Percentiles rank a stretch among this genome's conserved stretches.
These are phyloP conservation scores for Dicorynia guianensis DNA, from an alignment of 306 rosid genomes.

Conservation along the genomic window DNA sequence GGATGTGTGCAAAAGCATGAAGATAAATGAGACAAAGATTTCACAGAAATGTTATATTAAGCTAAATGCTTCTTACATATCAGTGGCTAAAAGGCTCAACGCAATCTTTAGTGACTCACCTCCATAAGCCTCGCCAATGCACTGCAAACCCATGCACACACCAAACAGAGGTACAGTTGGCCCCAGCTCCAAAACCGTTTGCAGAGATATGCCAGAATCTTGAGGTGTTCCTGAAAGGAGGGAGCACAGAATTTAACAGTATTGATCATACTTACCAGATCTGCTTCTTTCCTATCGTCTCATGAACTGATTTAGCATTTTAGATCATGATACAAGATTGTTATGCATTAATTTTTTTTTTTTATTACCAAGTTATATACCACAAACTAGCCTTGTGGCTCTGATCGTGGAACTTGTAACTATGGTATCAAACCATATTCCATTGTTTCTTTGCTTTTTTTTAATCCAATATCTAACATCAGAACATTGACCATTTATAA, in stretches of 20 bases:
- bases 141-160: slow-evolving; percentile 98
- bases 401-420: too few relatives aligned
- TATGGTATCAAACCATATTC: too few relatives aligned
- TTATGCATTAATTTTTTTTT: too few relatives aligned
- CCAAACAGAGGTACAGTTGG: slow-evolving; percentile 82
- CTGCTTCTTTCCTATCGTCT: too few relatives aligned
- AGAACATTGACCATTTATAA: not conserved
- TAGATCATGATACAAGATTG: too few relatives aligned
- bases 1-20: not conserved
- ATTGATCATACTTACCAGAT: too few relatives aligned
- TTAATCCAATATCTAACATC: not conserved
- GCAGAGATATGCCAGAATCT: slow-evolving; percentile 90
- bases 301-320: too few relatives aligned
- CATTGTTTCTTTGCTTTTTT: slow-evolving; percentile 7
- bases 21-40: slow-evolving; percentile 2
- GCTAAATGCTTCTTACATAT: slow-evolving; percentile 13
- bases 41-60: slow-evolving; percentile 24
- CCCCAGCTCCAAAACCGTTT: slow-evolving; percentile 87
- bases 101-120: slow-evolving; percentile 52
- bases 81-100: slow-evolving; percentile 4
- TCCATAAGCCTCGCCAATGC: slow-evolving; percentile 99
- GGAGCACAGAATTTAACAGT: not conserved
- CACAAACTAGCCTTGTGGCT: too few relatives aligned
- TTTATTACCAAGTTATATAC: too few relatives aligned
- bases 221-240: slow-evolving; percentile 65